A percentile compares a stretch with the other conserved stretches of the same genome.
phyloP scores from a whole-genome alignment of 2,329 filamentous ascomycete genomes.

The Fusarium multiceps region DNA sequence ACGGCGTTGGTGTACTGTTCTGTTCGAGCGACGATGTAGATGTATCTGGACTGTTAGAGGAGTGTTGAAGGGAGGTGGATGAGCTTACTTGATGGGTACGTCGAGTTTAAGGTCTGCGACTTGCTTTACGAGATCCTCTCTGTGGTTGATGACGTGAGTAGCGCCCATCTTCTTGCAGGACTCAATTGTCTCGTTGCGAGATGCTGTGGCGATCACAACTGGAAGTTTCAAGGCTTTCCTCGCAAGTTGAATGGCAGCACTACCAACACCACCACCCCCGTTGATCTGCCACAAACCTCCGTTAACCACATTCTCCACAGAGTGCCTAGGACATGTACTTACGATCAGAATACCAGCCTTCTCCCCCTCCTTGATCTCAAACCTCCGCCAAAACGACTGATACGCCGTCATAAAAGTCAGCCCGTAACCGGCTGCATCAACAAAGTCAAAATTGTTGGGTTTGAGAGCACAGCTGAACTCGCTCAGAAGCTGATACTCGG shows the following conservation, averaged over 20 bases:
- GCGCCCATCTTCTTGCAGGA: not conserved
- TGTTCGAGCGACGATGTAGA: not conserved
- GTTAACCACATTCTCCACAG: no score
- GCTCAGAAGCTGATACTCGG: not conserved
- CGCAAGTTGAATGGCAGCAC: not conserved
- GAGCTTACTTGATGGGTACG: not conserved
- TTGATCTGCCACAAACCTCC: not conserved
- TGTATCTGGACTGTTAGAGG: not conserved
- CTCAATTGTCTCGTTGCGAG: not conserved
- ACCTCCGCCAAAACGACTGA: not conserved
- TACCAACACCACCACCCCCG: not conserved
- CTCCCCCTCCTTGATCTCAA: not conserved
- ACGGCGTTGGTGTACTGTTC: not conserved
- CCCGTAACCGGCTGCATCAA: not conserved
- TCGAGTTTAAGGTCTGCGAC: not conserved
- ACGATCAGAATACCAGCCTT: not conserved
- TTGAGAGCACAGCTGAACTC: not conserved
- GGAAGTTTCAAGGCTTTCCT: not conserved
- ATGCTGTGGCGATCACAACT: not conserved
- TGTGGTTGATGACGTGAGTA: not conserved
- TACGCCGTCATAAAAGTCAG: constrained; percentile 2
- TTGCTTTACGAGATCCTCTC: not conserved
- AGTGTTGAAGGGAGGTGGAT: accelerated
- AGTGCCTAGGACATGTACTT: no score
- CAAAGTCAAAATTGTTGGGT: not conserved